Percentiles rank a stretch among this genome's conserved stretches.
Evolutionary conservation across 1,139 yeast species (phyloP).

Genomic region (Saccharomyces hybrid): DNA sequence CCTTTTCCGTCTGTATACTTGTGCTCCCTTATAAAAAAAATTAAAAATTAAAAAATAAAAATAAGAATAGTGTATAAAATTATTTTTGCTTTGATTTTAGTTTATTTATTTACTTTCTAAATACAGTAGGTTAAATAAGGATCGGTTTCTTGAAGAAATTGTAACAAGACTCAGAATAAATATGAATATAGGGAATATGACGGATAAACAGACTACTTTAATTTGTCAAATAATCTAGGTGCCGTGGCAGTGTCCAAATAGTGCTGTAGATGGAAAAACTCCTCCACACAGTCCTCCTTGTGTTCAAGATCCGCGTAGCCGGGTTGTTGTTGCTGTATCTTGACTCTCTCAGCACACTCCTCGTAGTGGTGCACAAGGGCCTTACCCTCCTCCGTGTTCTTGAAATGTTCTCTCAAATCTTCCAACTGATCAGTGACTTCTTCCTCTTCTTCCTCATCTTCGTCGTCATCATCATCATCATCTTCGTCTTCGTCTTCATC

Average conservation of each 20-base stretch:
- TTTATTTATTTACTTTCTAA: not conserved
- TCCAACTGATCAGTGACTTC: constrained; percentile 65
- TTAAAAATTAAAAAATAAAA: no score
- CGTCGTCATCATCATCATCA: constrained; percentile 64
- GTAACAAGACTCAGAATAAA: not conserved
- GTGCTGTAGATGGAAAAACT: constrained; percentile 94
- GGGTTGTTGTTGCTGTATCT: constrained; percentile 75
- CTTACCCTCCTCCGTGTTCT: constrained; percentile 60
- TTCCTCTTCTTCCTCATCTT: constrained; percentile 74
- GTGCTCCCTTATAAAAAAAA: no score
- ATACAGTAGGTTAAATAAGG: not conserved
- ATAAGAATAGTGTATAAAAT: no score
- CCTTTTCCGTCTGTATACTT: no score
- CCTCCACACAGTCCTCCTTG: constrained; percentile 97
- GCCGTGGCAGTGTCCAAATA: constrained; percentile 90
- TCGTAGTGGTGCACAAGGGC: constrained; percentile 81
- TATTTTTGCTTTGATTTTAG: not conserved
- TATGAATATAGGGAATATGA: not conserved
- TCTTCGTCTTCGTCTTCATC: constrained; percentile 42
- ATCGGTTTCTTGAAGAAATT: not conserved
- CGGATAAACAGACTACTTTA: constrained; percentile 45
- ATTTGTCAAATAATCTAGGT: constrained; percentile 78
- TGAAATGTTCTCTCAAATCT: constrained; percentile 59
- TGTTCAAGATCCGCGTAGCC: constrained; percentile 71
- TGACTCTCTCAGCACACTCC: constrained; percentile 92